Evolutionary conservation across 495 filamentous ascomycete species (phyloP), one percentile per base, ranked within the genome.

Genomic region (Xylaria flabelliformis): DNA sequence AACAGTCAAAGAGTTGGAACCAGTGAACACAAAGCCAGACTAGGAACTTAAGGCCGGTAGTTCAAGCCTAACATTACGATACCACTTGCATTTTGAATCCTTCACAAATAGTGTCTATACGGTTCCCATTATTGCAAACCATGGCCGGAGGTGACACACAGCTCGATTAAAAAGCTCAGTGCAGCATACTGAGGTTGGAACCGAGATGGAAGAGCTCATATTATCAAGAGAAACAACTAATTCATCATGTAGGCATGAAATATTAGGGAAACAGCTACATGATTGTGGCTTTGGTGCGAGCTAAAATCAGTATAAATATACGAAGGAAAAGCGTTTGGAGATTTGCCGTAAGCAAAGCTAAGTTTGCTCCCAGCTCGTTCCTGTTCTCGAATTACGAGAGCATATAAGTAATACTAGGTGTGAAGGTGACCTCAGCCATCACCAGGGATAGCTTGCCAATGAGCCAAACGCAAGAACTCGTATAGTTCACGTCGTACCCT

Each of bases 311-410:
- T 6, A 48, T 48, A n/a, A 48, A 17, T 48, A 48, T 17, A 19
- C 15, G 3, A 48, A 19, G 5, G 15, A 48, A 48, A 15, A 48
- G 19, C 4, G 17, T 19, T 48, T 17, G 44, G 13, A 19, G 44
- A 19, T 19, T 17, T 3, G 44, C 44, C 15, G 15, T 17, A 17
- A 48, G 13, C 17, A 48, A 19, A 19, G 44, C 44, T 48, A 48
- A 48, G 44, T 48, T 19, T 19, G 15, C 44, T 48, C 93, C 94
- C 0, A 97, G 79, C 75, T 95, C 93, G 55, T 90, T 86, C 8
- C 94, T 85, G 36, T 90, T 87, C 75, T 97, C 97, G 84, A 97
- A 97, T 82, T 94, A 95, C 0, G 88, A 91, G 0, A 97, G 84
- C 0, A 94, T 82, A 70, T 90, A 95, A 0, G 92, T 91, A 4